Conservation (phyloP, 352 stramenopile species). For the Globisporangium takayamanum region DNA sequence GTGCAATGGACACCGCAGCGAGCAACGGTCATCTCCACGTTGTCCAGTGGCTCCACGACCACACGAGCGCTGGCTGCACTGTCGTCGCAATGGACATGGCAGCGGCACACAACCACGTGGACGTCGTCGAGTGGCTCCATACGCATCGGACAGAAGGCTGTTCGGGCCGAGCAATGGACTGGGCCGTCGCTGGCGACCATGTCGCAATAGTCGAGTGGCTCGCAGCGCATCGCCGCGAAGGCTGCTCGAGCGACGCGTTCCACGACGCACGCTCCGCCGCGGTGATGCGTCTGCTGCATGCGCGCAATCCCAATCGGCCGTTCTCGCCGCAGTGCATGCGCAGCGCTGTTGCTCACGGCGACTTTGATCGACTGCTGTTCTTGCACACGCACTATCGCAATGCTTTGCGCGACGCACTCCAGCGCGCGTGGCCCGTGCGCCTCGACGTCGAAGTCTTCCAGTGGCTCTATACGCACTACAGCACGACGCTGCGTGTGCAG, state of each 20-base stretch:
- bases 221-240: conserved; percentile 7
- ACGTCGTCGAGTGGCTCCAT: conserved; percentile 11
- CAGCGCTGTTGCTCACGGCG: neutral
- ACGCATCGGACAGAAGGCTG: conserved; percentile 12
- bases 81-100: conserved; percentile 5
- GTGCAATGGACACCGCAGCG: conserved; percentile 6
- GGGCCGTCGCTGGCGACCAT: conserved; percentile 8
- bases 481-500: neutral
- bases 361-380: conserved; percentile 6
- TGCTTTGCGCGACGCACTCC: neutral
- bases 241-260: conserved; percentile 10
- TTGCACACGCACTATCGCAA: neutral
- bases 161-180: conserved; percentile 15
- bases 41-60: conserved; percentile 6
- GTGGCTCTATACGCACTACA: conserved; percentile 5
- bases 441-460: conserved; percentile 8
- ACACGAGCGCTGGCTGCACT: conserved; percentile 2
- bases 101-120: conserved; percentile 1
- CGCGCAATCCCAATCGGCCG: neutral
- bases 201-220: conserved; percentile 4
- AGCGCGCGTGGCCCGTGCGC: neutral
- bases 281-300: conserved; percentile 8
- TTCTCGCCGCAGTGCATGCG: conserved; percentile 3
- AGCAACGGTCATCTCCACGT: conserved; percentile 2
- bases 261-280: conserved; percentile 3